Percentiles rank a stretch among this genome's conserved stretches.
phyloP scores from a whole-genome alignment of 805 yeast species.

The Metschnikowia gelsemii region DNA sequence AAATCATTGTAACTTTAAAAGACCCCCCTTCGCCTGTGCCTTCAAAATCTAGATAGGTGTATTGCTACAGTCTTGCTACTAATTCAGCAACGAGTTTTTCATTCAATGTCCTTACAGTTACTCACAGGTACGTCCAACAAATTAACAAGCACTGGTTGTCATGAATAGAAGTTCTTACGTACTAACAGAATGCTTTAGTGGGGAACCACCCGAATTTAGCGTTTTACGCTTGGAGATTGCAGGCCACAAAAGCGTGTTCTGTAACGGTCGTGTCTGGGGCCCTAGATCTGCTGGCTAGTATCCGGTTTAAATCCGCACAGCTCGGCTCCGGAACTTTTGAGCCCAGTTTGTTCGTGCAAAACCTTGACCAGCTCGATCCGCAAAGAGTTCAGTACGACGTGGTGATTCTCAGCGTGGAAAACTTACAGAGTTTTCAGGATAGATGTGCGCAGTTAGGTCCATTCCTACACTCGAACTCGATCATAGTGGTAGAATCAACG shows the following conservation, averaged over 20 bases:
- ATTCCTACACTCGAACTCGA: constrained; percentile 38
- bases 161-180: neutral
- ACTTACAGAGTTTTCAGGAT: constrained; percentile 41
- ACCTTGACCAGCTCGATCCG: constrained; percentile 18
- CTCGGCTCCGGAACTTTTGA: constrained; percentile 16
- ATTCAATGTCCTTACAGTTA: constrained; percentile 12
- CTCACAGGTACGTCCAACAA: constrained; percentile 16
- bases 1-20: neutral
- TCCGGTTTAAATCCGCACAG: constrained; percentile 22
- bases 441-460: constrained; percentile 27
- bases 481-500: constrained; percentile 64
- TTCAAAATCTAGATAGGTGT: neutral
- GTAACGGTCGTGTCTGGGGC: constrained; percentile 41
- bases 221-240: constrained; percentile 59
- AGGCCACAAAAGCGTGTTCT: constrained; percentile 39
- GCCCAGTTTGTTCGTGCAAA: constrained; percentile 20
- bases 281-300: constrained; percentile 19
- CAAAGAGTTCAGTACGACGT: constrained; percentile 31
- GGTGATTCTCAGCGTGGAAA: constrained; percentile 34
- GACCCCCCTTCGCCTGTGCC: neutral
- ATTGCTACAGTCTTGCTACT: too few relatives aligned
- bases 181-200: constrained; percentile 30
- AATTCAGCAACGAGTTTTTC: neutral
- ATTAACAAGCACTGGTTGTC: neutral
- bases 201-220: constrained; percentile 59